Conservation (phyloP, 1,284 basidiomycete genomes). For the Amylostereum areolatum region DNA sequence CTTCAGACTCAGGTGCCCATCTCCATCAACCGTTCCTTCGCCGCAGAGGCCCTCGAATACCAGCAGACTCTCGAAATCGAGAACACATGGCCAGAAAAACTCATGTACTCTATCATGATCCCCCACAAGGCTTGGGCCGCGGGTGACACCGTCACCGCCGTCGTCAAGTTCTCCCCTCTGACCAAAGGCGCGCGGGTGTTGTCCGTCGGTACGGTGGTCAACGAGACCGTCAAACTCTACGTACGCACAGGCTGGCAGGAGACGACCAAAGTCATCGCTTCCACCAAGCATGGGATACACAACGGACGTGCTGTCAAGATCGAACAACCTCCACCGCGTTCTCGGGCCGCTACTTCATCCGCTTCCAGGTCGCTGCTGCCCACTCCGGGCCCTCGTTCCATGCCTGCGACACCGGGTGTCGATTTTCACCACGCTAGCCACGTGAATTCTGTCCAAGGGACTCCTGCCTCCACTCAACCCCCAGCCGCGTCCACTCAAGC, state of each 20-base stretch:
- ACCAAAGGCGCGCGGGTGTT: conserved; percentile 78
- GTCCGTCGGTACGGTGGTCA: conserved; percentile 62
- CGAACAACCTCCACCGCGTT: conserved; percentile 29
- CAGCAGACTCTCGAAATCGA: conserved; percentile 93
- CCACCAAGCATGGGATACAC: conserved; percentile 66
- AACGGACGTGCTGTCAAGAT: conserved; percentile 53
- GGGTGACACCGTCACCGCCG: conserved; percentile 76
- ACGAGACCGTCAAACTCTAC: conserved; percentile 70
- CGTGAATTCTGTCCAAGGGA: too few species aligned
- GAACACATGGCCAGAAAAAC: conserved; percentile 93
- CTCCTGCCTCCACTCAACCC: conserved; percentile 16
- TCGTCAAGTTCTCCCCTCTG: conserved; percentile 84
- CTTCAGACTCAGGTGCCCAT: conserved; percentile 61
- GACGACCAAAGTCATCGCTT: conserved; percentile 56
- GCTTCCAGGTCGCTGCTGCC: too few species aligned
- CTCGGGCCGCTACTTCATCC: conserved; percentile 23
- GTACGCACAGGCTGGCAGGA: conserved; percentile 52
- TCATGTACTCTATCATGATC: conserved; percentile 86
- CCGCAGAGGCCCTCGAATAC: conserved; percentile 84
- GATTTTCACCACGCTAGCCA: conserved; percentile 6
- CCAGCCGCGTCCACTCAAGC: conserved; percentile 9
- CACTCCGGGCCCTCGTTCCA: conserved; percentile 15
- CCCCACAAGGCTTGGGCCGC: conserved; percentile 90
- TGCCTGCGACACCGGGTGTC: conserved; percentile 11
- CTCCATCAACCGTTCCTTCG: conserved; percentile 67